Evolutionary conservation across 768 basidiomycete species (phyloP).

Genomic region (Suillus bovinus): DNA sequence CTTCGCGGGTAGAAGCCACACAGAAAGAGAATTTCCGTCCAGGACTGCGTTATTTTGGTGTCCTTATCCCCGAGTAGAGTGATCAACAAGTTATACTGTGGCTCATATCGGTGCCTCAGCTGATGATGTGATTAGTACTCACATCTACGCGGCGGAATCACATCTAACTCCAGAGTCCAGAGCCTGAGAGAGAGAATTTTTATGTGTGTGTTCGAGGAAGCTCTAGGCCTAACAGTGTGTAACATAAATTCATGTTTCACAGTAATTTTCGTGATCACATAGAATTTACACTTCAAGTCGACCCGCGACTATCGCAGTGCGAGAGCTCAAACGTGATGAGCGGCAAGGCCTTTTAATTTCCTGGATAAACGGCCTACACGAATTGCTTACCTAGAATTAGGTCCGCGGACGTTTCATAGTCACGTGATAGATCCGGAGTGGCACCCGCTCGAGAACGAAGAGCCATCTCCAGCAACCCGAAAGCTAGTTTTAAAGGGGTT

Average conservation of each 20-base stretch:
- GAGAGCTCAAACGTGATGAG: neutral
- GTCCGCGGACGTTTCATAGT: neutral
- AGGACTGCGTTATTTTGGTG: neutral
- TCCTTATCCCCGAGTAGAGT: neutral
- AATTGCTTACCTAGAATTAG: neutral
- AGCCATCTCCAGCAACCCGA: neutral
- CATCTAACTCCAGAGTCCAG: neutral
- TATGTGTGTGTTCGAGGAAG: neutral
- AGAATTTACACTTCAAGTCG: neutral
- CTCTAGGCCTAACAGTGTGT: neutral
- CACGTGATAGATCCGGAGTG: neutral
- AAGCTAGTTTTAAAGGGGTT: neutral
- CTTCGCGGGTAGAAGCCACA: neutral
- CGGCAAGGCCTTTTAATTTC: neutral
- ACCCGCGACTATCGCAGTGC: neutral
- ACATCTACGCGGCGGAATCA: neutral
- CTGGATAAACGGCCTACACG: conserved; percentile 2
- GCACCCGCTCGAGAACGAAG: neutral
- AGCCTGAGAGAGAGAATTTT: no score
- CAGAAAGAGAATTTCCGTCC: neutral
- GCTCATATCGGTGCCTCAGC: neutral
- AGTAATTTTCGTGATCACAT: conserved; percentile 1
- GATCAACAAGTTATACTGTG: neutral
- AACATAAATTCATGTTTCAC: no score
- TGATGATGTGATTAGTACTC: neutral